phyloP scores from a whole-genome alignment of 129 eudicot genomes.

The Apium graveolens region DNA sequence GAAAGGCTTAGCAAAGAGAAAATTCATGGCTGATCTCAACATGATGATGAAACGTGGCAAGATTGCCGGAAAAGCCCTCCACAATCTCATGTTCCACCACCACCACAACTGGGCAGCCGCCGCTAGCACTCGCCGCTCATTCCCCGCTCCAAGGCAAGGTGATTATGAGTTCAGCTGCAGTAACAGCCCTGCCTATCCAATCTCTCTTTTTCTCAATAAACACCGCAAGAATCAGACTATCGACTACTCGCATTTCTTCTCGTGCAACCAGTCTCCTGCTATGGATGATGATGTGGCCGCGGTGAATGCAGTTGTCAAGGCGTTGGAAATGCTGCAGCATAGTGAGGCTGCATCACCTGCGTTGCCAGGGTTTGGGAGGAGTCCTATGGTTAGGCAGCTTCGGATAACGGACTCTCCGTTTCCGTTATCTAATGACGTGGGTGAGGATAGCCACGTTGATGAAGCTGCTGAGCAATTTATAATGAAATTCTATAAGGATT shows the following conservation, averaged over 20 bases:
- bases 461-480: constrained; percentile 69
- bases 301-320: constrained; percentile 27
- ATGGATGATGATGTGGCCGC: constrained; percentile 14
- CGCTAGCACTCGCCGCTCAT: constrained; percentile 10
- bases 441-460: constrained; percentile 36
- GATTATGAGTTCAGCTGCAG: constrained; percentile 64
- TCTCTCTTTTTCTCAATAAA: constrained; percentile 29
- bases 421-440: constrained; percentile 32
- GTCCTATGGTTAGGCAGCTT: constrained; percentile 54
- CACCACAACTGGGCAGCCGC: constrained; percentile 5
- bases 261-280: constrained; percentile 20
- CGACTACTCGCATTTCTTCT: constrained; percentile 6
- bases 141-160: not conserved
- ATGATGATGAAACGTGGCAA: constrained; percentile 25
- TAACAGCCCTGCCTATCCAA: constrained; percentile 39
- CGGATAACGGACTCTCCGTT: constrained; percentile 78
- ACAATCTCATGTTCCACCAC: constrained; percentile 18
- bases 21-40: constrained; percentile 19
- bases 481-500: constrained; percentile 39
- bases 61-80: constrained; percentile 20
- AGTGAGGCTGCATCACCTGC: constrained; percentile 49
- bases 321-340: constrained; percentile 30
- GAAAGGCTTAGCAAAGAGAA: constrained; percentile 17
- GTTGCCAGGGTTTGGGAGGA: constrained; percentile 41
- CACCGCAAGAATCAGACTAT: constrained; percentile 23